Evolutionary conservation across 1,284 basidiomycete genomes (phyloP).

Genomic region (Pholiota adiposa): DNA sequence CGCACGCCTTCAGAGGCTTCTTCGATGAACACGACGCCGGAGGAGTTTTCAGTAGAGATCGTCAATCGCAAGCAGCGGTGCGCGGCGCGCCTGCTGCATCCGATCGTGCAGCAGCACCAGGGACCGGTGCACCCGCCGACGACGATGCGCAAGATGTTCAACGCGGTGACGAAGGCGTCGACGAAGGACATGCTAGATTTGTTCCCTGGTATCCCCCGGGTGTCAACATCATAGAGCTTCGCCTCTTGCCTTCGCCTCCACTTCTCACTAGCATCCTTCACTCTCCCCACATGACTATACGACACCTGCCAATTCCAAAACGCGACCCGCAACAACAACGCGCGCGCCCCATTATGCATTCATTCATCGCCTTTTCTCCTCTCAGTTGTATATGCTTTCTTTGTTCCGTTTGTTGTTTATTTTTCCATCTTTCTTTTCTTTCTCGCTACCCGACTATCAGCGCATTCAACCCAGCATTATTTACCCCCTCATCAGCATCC

Average conservation of each 20-base stretch:
- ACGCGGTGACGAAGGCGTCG: conserved; percentile 23
- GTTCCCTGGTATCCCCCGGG: conserved; percentile 35
- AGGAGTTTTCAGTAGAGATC: conserved; percentile 12
- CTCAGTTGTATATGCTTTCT: not conserved
- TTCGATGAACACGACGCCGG: conserved; percentile 27
- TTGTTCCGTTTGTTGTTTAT: not conserved
- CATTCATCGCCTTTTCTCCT: not conserved
- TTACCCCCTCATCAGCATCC: not conserved
- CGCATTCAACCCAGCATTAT: not conserved
- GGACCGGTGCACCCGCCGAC: conserved; percentile 9
- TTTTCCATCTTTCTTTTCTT: not conserved
- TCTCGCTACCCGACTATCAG: not conserved
- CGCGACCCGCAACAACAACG: not conserved
- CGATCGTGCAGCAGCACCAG: conserved; percentile 1
- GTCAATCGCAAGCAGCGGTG: conserved; percentile 9
- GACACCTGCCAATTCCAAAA: not conserved
- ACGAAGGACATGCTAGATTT: conserved; percentile 38
- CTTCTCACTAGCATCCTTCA: not conserved
- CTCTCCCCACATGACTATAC: not conserved
- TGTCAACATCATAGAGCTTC: conserved; percentile 18
- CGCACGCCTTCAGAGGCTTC: conserved; percentile 32
- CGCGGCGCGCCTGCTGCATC: not conserved
- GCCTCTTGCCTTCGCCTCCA: not conserved
- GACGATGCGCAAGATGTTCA: conserved; percentile 30
- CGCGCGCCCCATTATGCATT: not conserved